These are phyloP conservation scores for Naganishia onofrii DNA, from an alignment of 768 basidiomycete genomes.

Conservation along the genomic window DNA sequence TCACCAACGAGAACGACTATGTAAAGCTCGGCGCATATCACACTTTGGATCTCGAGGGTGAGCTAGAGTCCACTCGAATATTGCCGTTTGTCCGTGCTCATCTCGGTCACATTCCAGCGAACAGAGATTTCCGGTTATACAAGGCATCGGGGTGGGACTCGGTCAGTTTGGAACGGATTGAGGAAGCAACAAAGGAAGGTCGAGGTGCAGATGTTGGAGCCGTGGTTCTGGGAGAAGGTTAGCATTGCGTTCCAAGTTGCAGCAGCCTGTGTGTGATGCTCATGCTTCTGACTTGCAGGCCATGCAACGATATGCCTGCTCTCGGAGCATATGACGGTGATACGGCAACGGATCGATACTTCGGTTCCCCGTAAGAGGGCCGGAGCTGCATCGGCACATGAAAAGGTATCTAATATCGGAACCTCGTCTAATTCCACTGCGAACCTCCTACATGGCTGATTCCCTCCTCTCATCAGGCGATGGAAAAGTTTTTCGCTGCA, in stretches of 20 bases:
- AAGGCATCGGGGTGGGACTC: conserved; percentile 90
- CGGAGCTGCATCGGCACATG: conserved; percentile 78
- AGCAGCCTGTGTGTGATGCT: background rate
- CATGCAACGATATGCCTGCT: conserved; percentile 89
- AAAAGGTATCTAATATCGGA: conserved; percentile 62
- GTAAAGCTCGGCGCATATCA: conserved; percentile 92
- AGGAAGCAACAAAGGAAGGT: conserved; percentile 88
- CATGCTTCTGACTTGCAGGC: conserved; percentile 53
- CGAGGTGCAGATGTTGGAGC: conserved; percentile 94
- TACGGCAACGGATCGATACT: conserved; percentile 83
- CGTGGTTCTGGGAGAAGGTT: conserved; percentile 88
- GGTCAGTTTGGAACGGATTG: conserved; percentile 72
- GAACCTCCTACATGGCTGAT: background rate
- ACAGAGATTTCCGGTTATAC: conserved; percentile 84
- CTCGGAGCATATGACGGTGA: conserved; percentile 93
- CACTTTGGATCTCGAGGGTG: conserved; percentile 81
- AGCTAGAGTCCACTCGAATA: conserved; percentile 19
- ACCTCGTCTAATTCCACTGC: no score
- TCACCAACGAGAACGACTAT: conserved; percentile 78
- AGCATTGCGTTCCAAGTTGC: conserved; percentile 19
- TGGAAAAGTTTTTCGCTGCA: conserved; percentile 75
- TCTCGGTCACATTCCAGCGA: conserved; percentile 53
- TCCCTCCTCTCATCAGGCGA: conserved; percentile 56
- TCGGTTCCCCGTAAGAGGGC: conserved; percentile 85
- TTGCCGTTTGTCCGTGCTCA: background rate